Conservation (phyloP, 176 grass and related monocot genomes). For the Leersia perrieri region DNA sequence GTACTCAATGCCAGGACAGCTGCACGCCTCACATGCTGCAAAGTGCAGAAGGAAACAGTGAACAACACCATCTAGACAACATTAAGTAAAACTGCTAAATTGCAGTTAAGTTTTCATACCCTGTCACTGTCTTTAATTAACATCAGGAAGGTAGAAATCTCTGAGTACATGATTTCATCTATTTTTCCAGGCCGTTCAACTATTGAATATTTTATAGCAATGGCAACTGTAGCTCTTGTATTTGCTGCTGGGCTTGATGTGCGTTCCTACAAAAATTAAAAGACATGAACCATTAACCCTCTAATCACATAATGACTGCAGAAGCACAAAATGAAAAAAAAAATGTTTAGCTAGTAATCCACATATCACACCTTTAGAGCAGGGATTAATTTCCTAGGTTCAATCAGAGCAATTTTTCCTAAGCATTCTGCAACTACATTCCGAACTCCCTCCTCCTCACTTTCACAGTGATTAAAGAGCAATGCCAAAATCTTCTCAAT, state of each 20-base stretch:
- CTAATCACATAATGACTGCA: background rate
- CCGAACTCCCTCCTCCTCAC: constrained; percentile 93
- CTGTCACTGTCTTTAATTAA: constrained; percentile 83
- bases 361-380: constrained; percentile 58
- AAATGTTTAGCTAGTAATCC: background rate
- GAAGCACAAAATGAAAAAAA: background rate
- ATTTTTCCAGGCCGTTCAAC: constrained; percentile 90
- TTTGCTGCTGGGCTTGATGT: constrained; percentile 68
- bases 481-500: constrained; percentile 87
- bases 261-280: constrained; percentile 50
- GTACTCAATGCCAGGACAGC: constrained; percentile 84
- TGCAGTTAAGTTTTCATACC: constrained; percentile 32
- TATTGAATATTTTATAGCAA: constrained; percentile 94
- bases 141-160: constrained; percentile 83
- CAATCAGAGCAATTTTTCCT: constrained; percentile 91
- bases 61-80: background rate
- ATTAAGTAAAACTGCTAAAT: background rate
- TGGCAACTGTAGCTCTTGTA: constrained; percentile 83
- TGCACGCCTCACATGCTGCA: constrained; percentile 89
- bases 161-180: constrained; percentile 73
- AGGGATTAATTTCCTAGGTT: constrained; percentile 77
- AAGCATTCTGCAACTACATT: constrained; percentile 94
- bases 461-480: constrained; percentile 94
- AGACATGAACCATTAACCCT: background rate
- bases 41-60: constrained; percentile 6